A percentile compares a stretch with the other conserved stretches of the same genome.
phyloP scores from a whole-genome alignment of 192 early-diverging fungal species.

The Geranomyces variabilis region DNA sequence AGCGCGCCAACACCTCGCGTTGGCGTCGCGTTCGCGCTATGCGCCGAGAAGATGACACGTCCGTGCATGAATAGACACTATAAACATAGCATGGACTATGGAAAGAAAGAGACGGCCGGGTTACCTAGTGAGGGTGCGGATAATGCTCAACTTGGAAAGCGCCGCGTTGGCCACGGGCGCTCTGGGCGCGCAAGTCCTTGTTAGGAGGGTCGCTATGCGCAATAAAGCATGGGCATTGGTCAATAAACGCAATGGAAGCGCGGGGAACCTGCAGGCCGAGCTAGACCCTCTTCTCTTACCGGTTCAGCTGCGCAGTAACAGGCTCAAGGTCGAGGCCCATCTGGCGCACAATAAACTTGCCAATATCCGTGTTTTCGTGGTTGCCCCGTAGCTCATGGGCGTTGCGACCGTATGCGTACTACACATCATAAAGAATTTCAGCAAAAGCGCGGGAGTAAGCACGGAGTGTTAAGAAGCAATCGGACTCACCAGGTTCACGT shows the following conservation, averaged over 20 bases:
- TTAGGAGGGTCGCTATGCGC: background rate
- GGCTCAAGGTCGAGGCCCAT: slow-evolving; percentile 66
- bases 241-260: too few relatives aligned
- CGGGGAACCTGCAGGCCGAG: too few relatives aligned
- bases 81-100: too few relatives aligned
- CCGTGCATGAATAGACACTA: too few relatives aligned
- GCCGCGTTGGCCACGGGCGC: background rate
- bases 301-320: slow-evolving; percentile 58
- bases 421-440: background rate
- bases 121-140: background rate
- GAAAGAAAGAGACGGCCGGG: too few relatives aligned
- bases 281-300: too few relatives aligned
- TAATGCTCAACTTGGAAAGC: background rate
- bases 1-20: too few relatives aligned
- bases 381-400: slow-evolving; percentile 69
- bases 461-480: background rate
- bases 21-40: too few relatives aligned
- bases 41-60: too few relatives aligned
- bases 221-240: too few relatives aligned
- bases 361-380: slow-evolving; percentile 89
- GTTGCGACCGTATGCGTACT: slow-evolving; percentile 76
- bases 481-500: slow-evolving; percentile 85
- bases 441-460: too few relatives aligned
- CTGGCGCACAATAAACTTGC: slow-evolving; percentile 64
- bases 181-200: background rate